Evolutionary conservation across 805 yeast genomes (phyloP).

Genomic region (Yarrowia sp.): DNA sequence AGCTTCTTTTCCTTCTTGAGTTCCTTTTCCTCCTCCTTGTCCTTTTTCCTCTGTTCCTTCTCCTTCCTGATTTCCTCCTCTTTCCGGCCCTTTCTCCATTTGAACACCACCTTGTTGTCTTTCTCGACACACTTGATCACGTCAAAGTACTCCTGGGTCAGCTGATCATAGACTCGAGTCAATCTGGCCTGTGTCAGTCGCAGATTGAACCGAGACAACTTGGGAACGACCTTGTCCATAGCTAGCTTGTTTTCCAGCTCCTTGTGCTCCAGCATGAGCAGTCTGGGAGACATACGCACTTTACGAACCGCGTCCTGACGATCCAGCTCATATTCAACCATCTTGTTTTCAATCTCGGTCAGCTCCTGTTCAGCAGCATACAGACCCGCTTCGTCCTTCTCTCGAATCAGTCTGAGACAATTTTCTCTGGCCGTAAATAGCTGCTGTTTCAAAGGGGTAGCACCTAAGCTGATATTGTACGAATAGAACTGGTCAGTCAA

Average conservation of each 20-base stretch:
- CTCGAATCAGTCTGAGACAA: not conserved
- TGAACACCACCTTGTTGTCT: not conserved
- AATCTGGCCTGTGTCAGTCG: not conserved
- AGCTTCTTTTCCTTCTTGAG: too few species aligned
- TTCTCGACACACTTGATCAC: not conserved
- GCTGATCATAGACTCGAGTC: not conserved
- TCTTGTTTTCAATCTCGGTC: not conserved
- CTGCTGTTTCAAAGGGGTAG: not conserved
- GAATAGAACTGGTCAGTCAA: conserved; percentile 2
- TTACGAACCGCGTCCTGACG: not conserved
- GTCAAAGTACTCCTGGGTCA: too few species aligned
- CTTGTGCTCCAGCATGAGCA: not conserved
- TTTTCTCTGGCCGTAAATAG: not conserved
- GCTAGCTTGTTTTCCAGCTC: not conserved
- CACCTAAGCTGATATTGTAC: not conserved
- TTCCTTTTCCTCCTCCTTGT: not conserved
- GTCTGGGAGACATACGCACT: not conserved
- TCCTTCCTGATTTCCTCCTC: not conserved
- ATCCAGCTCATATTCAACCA: not conserved
- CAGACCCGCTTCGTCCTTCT: not conserved
- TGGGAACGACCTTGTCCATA: too few species aligned
- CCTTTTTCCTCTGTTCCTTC: not conserved
- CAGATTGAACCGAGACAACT: not conserved
- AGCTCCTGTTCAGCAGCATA: not conserved
- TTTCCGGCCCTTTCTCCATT: not conserved